Evolutionary conservation across 768 basidiomycete species (phyloP).

Genomic region (Hygrophorus pudorinus): DNA sequence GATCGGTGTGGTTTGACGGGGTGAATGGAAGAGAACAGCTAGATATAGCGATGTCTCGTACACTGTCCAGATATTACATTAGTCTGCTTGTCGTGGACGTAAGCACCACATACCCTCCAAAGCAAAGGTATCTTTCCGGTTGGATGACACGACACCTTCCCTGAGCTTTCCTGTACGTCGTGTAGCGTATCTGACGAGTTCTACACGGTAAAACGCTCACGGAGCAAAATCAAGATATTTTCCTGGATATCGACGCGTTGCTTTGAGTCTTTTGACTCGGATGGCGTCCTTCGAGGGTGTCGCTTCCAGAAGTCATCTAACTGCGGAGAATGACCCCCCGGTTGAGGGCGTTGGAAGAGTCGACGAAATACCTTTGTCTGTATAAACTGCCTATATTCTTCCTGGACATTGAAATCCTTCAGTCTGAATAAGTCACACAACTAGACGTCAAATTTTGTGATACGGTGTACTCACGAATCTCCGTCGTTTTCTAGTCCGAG

Average conservation of each 20-base stretch:
- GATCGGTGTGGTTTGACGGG: slow-evolving; percentile 52
- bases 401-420: slow-evolving; percentile 48
- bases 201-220: slow-evolving; percentile 29
- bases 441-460: not conserved
- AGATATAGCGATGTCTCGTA: slow-evolving; percentile 69
- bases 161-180: slow-evolving; percentile 55
- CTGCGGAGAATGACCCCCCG: slow-evolving; percentile 19
- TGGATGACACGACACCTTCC: slow-evolving; percentile 59
- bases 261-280: slow-evolving; percentile 20
- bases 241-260: slow-evolving; percentile 47
- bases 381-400: slow-evolving; percentile 58
- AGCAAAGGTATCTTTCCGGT: slow-evolving; percentile 50
- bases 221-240: slow-evolving; percentile 64
- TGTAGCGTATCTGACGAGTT: not conserved
- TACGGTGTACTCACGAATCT: slow-evolving; percentile 48
- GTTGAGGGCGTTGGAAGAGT: not conserved
- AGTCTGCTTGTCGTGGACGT: not conserved
- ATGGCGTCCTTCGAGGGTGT: slow-evolving; percentile 21
- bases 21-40: slow-evolving; percentile 50
- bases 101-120: slow-evolving; percentile 44
- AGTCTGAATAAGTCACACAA: slow-evolving; percentile 38
- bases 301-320: slow-evolving; percentile 36
- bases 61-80: slow-evolving; percentile 25
- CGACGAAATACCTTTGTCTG: slow-evolving; percentile 44
- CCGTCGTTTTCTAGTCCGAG: slow-evolving; percentile 65